Base-by-base conservation (phyloP, 2,329 filamentous ascomycete genomes). In the Colletotrichum plurivorum region DNA sequence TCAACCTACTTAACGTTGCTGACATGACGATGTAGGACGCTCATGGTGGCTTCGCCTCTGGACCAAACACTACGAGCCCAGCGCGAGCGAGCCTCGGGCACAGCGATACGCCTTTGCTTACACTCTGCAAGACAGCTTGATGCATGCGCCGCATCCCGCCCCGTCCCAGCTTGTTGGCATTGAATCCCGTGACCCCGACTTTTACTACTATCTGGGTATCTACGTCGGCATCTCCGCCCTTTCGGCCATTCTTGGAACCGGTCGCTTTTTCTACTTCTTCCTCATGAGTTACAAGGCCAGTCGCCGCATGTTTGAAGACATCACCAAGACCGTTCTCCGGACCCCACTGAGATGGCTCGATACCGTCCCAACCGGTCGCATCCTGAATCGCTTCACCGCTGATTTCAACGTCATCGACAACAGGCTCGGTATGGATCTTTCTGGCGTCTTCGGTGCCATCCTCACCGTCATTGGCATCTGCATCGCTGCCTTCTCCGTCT, bases 271-370 rank as follows among this genome's bases (percentile, higher is more conserved):
- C 67, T 89, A 88, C 76, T 82, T 92, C 5, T 93, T 90, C 73
- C 73, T 82, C 8, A 90, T 91, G 55, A 92, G 92, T 13, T 84
- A 94, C 73, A 86, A 84, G 67, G 92, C 92, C 3, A 94, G 92
- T n/a, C 84, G 89, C 46, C 81, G 81, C 52, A 83, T 95, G 4
- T 95, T 94, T 71, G 85, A 89, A 22, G 86, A 86, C 59, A 86
- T 94, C 71, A 88, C 91, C 51, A 89, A 88, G 72, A 85, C 88
- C 0, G 85, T 95, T 12, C 83, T 95, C 4, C 88, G 91, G 18
- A 90, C 93, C 6, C 93, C 92, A 1, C 83, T 95, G n/a, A 85
- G 92, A 70, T 94, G 92, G 92, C 85, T 95, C 45, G 93, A 95
- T 75, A 95, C 93, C 0, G 90, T 94, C 0, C 93, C 93, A 0